Evolutionary conservation across 768 basidiomycete species (phyloP), one percentile per base, ranked within the genome.

Genomic region (Hericium rajendrae): DNA sequence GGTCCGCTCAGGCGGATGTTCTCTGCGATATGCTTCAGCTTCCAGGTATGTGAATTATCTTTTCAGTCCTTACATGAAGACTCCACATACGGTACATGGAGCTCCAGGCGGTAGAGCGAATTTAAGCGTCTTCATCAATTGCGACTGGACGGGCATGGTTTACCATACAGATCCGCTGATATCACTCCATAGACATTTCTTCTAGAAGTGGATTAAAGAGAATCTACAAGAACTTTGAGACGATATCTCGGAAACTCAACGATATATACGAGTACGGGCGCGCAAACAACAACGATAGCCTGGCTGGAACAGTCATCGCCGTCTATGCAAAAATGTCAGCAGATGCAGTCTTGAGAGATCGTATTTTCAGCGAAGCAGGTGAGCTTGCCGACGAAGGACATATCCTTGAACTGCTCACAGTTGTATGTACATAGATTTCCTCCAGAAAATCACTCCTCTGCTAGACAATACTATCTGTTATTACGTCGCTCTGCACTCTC

Each of bases 321-420:
- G 80, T 87, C 51, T 84, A 78, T 60, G 77, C 83, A 15, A 82
- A 81, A 63, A 82, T 86, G 80, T 84, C 75, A 37, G 74, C 73
- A 0, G 84, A 85, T 65, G 73, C 80, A 2, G 71, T 85, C 39
- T 67, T 85, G 56, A 73, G 85, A 16, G 78, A 84, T 67, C 79
- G 80, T 58, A 70, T 86, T 15, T 77, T 83, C 61, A 71, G 76
- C 38, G 76, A 76, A 73, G 48, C 55, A 10, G 84, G 84, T 84
- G 55, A 4, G 60, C 48, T 15, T 26, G 13, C 15, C 39, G 79
- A 86, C 54, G 80, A 82, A 0, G 74, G 72, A 52, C 68, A 75
- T 48, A 11, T 10, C 18, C 46, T 48, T 38, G 70, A 76, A 6
- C 32, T 32, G 6, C 32, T 32, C 32, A 32, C 32, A 32, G 32